These are phyloP conservation scores for Kurtzmaniella quercitrusa DNA, from an alignment of 1,139 yeast species.

Conservation along the genomic window DNA sequence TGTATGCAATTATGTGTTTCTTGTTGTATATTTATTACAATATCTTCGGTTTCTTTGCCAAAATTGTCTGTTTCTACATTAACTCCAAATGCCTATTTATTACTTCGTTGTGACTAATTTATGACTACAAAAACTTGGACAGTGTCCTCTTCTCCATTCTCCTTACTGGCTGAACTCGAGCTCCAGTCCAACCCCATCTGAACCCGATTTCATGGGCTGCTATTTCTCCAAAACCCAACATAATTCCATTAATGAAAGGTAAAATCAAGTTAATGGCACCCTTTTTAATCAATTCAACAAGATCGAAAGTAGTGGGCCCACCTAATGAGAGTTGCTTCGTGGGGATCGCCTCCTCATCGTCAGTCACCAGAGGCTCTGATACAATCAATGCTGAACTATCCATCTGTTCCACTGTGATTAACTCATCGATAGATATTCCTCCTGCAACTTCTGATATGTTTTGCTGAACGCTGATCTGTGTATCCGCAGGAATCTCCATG, in stretches of 20 bases:
- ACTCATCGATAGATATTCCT: not conserved
- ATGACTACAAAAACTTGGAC: constrained; percentile 17
- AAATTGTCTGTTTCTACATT: not conserved
- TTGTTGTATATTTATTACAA: too few species aligned
- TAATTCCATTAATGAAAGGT: constrained; percentile 90
- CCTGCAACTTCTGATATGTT: not conserved
- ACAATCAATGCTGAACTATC: not conserved
- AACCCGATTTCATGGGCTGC: constrained; percentile 91
- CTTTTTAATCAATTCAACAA: constrained; percentile 39
- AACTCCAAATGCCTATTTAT: not conserved
- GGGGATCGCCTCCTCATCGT: not conserved
- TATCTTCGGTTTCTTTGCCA: too few species aligned
- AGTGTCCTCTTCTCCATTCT: constrained; percentile 22
- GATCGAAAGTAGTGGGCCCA: constrained; percentile 12
- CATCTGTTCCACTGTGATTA: not conserved
- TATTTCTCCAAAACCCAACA: constrained; percentile 96
- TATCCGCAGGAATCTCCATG: not conserved
- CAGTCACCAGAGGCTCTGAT: not conserved
- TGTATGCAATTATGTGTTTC: too few species aligned
- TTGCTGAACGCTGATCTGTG: constrained; percentile 1
- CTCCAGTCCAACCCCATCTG: constrained; percentile 74
- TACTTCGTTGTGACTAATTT: not conserved
- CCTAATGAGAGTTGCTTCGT: constrained; percentile 2
- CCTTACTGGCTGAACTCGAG: constrained; percentile 50
- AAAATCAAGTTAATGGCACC: constrained; percentile 72